Evolutionary conservation across 192 early-diverging fungal species (phyloP), one percentile per base, ranked within the genome.

Genomic region (Gamsiella multidivaricata): DNA sequence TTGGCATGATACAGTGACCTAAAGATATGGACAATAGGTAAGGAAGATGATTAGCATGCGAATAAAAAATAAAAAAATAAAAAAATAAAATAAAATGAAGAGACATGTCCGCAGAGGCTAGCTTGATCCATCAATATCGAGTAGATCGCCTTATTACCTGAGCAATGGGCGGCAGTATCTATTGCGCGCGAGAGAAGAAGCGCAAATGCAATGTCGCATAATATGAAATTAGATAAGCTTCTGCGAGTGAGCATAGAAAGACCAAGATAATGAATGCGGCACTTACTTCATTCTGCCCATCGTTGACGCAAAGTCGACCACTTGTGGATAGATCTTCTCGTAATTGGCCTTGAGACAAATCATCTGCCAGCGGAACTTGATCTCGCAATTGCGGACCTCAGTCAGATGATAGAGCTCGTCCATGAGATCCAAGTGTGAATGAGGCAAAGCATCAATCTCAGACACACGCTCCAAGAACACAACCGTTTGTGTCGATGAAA

Each of bases 281-380:
- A 39, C 68, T 54, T 54, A 70, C 84, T 97, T 97, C 97, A 98
- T 97, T 50, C 97, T 84, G 2, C 97, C 97, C 70, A 96, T 93
- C 43, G 88, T 85, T n/a, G 88, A 88, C 2, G 97, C 70, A 82
- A 99, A 97, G 9, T 79, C 83, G 10, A 90, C 88, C 5, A 96
- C 96, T 2, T 89, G 78, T 28, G 87, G 87, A 54, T 90, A 91
- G 41, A 96, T 89, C 31, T 83, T 82, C 79, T 92, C 89, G 78
- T 95, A 92, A 45, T 85, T 83, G 34, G 93, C 86, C 65, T 87
- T 81, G 20, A 99, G 83, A 61, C 92, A 92, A n/a, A 98, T 60
- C 75, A 85, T 71, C 59, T 93, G 91, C 96, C 96, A 99, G 61
- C 93, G 85, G 81, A 93, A 94, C 37, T 87, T 82, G 68, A 98